Evolutionary conservation across 2,329 filamentous ascomycete species (phyloP).

Genomic region (Clarireedia sp.): DNA sequence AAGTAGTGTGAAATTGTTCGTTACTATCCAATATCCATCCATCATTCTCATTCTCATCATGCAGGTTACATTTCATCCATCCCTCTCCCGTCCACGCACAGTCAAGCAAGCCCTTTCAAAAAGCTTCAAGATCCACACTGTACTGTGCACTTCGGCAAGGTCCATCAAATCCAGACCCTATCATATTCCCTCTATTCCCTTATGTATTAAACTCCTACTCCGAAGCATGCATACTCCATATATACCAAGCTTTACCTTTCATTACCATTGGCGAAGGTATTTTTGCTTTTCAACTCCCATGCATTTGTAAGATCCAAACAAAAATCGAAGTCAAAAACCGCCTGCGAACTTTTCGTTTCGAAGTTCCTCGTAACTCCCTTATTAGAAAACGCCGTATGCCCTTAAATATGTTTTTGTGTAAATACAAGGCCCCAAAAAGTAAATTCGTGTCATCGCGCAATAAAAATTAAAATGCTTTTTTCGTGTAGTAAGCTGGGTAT

Average conservation of each 20-base stretch:
- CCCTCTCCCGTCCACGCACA: not conserved
- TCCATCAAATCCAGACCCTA: too few relatives aligned
- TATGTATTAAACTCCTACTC: too few relatives aligned
- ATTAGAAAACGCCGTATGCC: not conserved
- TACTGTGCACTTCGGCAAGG: too few relatives aligned
- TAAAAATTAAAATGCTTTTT: conserved; percentile 9
- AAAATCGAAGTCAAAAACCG: too few relatives aligned
- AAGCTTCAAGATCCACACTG: not conserved
- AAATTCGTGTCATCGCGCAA: not conserved
- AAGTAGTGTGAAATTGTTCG: not conserved
- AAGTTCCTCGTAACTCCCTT: not conserved
- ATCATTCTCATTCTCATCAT: not conserved
- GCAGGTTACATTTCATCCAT: not conserved
- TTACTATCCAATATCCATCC: not conserved
- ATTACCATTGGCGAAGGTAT: too few relatives aligned
- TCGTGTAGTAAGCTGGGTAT: conserved; percentile 8
- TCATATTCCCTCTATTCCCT: too few relatives aligned
- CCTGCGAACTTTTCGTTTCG: not conserved
- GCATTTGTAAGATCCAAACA: too few relatives aligned
- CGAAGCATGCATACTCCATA: too few relatives aligned
- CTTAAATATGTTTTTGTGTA: not conserved
- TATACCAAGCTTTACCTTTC: too few relatives aligned
- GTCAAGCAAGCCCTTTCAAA: not conserved
- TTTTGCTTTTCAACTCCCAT: too few relatives aligned
- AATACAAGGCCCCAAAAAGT: not conserved